Evolutionary conservation across 345 rosid genomes (phyloP).

Genomic region (Salix arbutifolia): DNA sequence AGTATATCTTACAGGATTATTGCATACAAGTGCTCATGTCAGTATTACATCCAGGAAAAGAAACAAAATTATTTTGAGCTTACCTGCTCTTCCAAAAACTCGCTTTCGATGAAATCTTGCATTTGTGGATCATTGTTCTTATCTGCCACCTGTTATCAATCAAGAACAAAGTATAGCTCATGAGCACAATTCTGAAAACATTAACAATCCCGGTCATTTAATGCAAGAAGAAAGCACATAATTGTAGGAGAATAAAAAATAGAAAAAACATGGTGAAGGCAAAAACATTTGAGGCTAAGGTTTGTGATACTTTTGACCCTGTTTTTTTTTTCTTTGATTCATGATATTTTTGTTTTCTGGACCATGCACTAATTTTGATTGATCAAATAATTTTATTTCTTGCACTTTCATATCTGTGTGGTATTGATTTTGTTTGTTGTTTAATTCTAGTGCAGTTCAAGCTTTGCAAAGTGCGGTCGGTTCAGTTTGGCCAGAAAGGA

Average conservation of each 20-base stretch:
- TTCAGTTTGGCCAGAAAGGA: slow-evolving; percentile 47
- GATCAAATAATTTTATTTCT: neutral
- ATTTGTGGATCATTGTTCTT: slow-evolving; percentile 62
- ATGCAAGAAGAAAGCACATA: neutral
- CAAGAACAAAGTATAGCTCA: neutral
- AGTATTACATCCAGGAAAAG: too few species aligned
- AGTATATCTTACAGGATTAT: too few species aligned
- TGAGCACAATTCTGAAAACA: neutral
- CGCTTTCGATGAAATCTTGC: slow-evolving; percentile 66
- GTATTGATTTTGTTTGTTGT: neutral
- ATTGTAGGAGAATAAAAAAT: neutral
- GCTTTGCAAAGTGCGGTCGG: slow-evolving; percentile 54
- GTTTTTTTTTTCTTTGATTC: neutral
- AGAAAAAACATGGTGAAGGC: neutral
- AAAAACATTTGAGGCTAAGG: neutral
- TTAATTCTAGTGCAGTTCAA: slow-evolving; percentile 50
- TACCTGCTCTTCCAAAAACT: slow-evolving; percentile 78
- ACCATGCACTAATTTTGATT: neutral
- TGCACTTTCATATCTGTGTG: neutral
- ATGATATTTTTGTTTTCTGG: neutral
- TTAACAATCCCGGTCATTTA: neutral
- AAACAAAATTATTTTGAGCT: neutral
- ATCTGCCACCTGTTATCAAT: slow-evolving; percentile 52
- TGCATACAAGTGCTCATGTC: too few species aligned
- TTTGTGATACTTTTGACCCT: neutral